These are phyloP conservation scores for Bipolaris oryzae DNA, from an alignment of 2,329 filamentous ascomycete species.

Conservation along the genomic window DNA sequence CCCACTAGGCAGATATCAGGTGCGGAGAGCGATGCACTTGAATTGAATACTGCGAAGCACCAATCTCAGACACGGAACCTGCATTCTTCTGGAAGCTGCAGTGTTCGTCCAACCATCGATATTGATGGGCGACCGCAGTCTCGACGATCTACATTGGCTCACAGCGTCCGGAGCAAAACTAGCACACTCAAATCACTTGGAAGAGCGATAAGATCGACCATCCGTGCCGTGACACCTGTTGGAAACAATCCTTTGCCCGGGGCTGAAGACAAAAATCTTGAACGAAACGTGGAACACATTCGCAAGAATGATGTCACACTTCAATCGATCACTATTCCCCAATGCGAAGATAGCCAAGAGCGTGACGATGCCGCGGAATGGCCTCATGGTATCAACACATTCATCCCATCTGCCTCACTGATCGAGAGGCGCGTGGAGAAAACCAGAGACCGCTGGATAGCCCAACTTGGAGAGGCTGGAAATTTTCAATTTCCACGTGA, in stretches of 20 bases:
- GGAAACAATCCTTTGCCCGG: slow-evolving; percentile 19
- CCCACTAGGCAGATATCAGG: slow-evolving; percentile 18
- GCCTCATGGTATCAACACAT: slow-evolving; percentile 6
- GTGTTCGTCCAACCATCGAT: slow-evolving; percentile 9
- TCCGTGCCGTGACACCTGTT: slow-evolving; percentile 46
- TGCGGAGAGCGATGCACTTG: slow-evolving; percentile 36
- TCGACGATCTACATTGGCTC: slow-evolving; percentile 17
- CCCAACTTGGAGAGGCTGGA: slow-evolving; percentile 45
- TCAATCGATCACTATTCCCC: slow-evolving; percentile 7
- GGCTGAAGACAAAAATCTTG: slow-evolving; percentile 12
- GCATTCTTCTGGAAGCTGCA: slow-evolving; percentile 22
- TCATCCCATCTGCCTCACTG: slow-evolving; percentile 47
- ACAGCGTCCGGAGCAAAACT: slow-evolving; percentile 29
- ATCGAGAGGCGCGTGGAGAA: slow-evolving; percentile 48
- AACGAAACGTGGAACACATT: slow-evolving; percentile 14
- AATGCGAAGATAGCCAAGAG: slow-evolving; percentile 2
- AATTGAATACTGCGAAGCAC: slow-evolving; percentile 28
- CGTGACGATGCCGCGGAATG: not conserved
- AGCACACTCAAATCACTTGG: slow-evolving; percentile 38
- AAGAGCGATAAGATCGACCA: slow-evolving; percentile 42
- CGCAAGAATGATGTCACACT: slow-evolving; percentile 14
- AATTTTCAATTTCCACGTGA: slow-evolving; percentile 40
- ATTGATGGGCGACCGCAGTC: slow-evolving; percentile 19
- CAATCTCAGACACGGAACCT: slow-evolving; percentile 15
- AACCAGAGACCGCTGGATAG: slow-evolving; percentile 52